phyloP scores from a whole-genome alignment of 805 yeast genomes.

The Candida fluviatilis region DNA sequence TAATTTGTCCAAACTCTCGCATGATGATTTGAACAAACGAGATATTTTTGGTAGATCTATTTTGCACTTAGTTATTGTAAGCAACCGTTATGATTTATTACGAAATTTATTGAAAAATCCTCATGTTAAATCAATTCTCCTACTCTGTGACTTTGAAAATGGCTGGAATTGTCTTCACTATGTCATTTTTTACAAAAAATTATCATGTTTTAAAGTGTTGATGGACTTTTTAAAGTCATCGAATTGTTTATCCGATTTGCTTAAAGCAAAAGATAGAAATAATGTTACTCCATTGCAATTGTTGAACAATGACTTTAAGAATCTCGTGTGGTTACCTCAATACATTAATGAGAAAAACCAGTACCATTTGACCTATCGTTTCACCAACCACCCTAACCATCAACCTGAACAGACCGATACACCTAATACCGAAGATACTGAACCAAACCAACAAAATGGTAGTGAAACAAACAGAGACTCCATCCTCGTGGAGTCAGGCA shows the following conservation, averaged over 20 bases:
- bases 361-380: slow-evolving; percentile 22
- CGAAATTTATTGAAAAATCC: slow-evolving; percentile 44
- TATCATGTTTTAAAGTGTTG: slow-evolving; percentile 46
- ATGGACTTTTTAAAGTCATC: slow-evolving; percentile 20
- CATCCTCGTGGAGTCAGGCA: too few species aligned
- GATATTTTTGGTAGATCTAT: slow-evolving; percentile 72
- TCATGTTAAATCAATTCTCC: slow-evolving; percentile 37
- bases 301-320: slow-evolving; percentile 43
- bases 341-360: slow-evolving; percentile 35
- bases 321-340: slow-evolving; percentile 40
- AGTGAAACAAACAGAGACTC: too few species aligned
- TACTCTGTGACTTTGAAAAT: slow-evolving; percentile 61
- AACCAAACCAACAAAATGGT: too few species aligned
- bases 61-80: slow-evolving; percentile 51
- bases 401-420: neutral
- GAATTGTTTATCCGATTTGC: slow-evolving; percentile 28
- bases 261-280: slow-evolving; percentile 63
- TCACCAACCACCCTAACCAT: slow-evolving; percentile 5
- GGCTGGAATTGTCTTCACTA: slow-evolving; percentile 82
- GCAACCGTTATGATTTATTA: slow-evolving; percentile 47
- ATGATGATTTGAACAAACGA: slow-evolving; percentile 40
- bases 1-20: slow-evolving; percentile 14
- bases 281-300: slow-evolving; percentile 73
- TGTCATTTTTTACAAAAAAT: slow-evolving; percentile 54
- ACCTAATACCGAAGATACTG: neutral